phyloP scores from a whole-genome alignment of 352 stramenopile genomes.

The Elongisporangium anandrum region DNA sequence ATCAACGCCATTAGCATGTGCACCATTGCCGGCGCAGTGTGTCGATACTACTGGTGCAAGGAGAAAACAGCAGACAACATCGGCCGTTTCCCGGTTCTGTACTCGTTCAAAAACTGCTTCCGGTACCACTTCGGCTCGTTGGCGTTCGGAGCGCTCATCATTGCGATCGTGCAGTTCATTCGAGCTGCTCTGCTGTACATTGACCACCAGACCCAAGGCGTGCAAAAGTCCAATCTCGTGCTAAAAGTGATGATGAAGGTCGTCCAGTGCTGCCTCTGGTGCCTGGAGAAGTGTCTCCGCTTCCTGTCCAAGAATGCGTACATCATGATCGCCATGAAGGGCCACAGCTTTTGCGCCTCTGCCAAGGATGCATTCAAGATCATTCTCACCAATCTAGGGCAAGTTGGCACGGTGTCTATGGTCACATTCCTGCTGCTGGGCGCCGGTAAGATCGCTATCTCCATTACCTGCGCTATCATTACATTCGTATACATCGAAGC shows the following conservation, averaged over 20 bases:
- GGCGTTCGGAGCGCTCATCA: constrained; percentile 95
- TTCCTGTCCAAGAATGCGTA: constrained; percentile 98
- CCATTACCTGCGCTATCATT: constrained; percentile 43
- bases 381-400: constrained; percentile 88
- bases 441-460: constrained; percentile 89
- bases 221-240: constrained; percentile 69
- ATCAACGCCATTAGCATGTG: constrained; percentile 96
- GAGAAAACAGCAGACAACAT: constrained; percentile 62
- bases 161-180: constrained; percentile 95
- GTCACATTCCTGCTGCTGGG: constrained; percentile 90
- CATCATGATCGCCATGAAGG: constrained; percentile 84
- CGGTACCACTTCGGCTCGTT: constrained; percentile 94
- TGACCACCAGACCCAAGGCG: constrained; percentile 88
- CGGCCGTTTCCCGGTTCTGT: constrained; percentile 53
- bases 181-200: constrained; percentile 90
- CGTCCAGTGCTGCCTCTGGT: constrained; percentile 94
- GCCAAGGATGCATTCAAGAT: constrained; percentile 93
- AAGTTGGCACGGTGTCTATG: constrained; percentile 83
- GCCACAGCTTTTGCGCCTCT: constrained; percentile 69
- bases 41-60: constrained; percentile 92
- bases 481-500: constrained; percentile 64
- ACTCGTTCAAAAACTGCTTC: constrained; percentile 74
- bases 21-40: constrained; percentile 89
- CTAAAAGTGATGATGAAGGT: constrained; percentile 83
- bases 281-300: constrained; percentile 92